These are phyloP conservation scores for Phoma sp. DNA, from an alignment of 2,329 filamentous ascomycete genomes.

Conservation along the genomic window DNA sequence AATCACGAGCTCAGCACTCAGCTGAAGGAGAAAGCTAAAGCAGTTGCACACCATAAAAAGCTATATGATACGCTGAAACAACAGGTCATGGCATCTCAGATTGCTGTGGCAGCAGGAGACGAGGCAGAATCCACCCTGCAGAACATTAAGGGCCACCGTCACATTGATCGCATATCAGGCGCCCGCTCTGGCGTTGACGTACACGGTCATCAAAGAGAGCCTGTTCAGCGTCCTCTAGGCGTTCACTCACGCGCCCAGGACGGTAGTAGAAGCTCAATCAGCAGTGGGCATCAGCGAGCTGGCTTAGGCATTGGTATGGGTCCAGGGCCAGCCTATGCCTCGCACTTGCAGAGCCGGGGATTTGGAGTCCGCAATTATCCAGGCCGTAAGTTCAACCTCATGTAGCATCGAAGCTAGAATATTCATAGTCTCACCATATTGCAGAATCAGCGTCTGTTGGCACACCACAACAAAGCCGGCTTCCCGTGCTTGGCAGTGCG, in stretches of 20 bases:
- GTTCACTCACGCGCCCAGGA: constrained; percentile 26
- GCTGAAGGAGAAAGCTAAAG: constrained; percentile 73
- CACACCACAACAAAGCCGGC: constrained; percentile 38
- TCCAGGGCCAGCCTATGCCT: constrained; percentile 21
- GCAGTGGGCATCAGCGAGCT: constrained; percentile 30
- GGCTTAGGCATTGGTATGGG: constrained; percentile 21
- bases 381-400: constrained; percentile 27
- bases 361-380: constrained; percentile 21
- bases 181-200: constrained; percentile 32
- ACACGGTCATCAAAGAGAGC: constrained; percentile 26
- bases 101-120: constrained; percentile 62
- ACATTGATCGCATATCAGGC: constrained; percentile 40
- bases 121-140: constrained; percentile 43
- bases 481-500: constrained; percentile 36
- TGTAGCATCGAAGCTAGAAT: too few relatives aligned
- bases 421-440: not conserved
- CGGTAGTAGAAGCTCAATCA: constrained; percentile 35
- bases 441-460: constrained; percentile 32
- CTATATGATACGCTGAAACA: constrained; percentile 64
- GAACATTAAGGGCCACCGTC: constrained; percentile 35
- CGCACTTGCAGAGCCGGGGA: constrained; percentile 28
- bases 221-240: constrained; percentile 20
- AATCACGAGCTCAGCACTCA: constrained; percentile 73
- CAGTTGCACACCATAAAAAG: constrained; percentile 70
- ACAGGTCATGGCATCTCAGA: constrained; percentile 59